phyloP scores from a whole-genome alignment of 2,329 filamentous ascomycete genomes.

The Bipolaris gigantea region DNA sequence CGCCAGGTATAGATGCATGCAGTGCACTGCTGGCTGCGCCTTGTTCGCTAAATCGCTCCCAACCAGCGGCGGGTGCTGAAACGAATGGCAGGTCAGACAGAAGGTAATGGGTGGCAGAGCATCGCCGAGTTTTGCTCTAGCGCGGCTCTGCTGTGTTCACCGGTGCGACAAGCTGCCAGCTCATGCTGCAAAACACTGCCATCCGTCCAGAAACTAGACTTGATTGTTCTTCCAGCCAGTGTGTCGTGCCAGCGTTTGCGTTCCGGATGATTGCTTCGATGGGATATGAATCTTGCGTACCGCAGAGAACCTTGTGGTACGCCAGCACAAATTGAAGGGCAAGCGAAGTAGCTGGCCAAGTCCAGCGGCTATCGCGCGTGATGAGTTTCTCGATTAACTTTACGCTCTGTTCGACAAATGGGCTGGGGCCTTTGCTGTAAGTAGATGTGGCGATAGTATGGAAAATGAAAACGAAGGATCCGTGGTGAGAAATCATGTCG shows the following conservation, averaged over 20 bases:
- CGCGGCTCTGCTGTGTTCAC: constrained; percentile 43
- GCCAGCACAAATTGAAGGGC: constrained; percentile 31
- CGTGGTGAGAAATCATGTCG: not conserved
- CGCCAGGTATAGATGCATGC: constrained; percentile 29
- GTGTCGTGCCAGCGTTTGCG: constrained; percentile 19
- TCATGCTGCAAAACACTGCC: constrained; percentile 20
- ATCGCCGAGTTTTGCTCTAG: constrained; percentile 18
- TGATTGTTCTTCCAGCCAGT: constrained; percentile 33
- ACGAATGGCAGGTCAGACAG: constrained; percentile 24
- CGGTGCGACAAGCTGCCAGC: constrained; percentile 27
- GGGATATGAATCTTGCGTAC: constrained; percentile 10
- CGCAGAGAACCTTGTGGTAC: constrained; percentile 15
- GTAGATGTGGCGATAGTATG: not conserved
- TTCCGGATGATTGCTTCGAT: constrained; percentile 14
- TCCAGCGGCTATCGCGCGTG: constrained; percentile 3
- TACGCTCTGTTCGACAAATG: not conserved
- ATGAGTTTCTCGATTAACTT: not conserved
- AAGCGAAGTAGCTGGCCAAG: constrained; percentile 3
- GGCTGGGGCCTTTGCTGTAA: not conserved
- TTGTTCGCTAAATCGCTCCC: constrained; percentile 31
- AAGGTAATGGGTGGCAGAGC: constrained; percentile 15
- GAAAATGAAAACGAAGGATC: not conserved
- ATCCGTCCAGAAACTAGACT: constrained; percentile 29
- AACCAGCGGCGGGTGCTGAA: constrained; percentile 25
- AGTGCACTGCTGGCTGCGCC: constrained; percentile 41